These are phyloP conservation scores for Endocladia muricata DNA, from an alignment of 31 red algal species.

Conservation along the genomic window DNA sequence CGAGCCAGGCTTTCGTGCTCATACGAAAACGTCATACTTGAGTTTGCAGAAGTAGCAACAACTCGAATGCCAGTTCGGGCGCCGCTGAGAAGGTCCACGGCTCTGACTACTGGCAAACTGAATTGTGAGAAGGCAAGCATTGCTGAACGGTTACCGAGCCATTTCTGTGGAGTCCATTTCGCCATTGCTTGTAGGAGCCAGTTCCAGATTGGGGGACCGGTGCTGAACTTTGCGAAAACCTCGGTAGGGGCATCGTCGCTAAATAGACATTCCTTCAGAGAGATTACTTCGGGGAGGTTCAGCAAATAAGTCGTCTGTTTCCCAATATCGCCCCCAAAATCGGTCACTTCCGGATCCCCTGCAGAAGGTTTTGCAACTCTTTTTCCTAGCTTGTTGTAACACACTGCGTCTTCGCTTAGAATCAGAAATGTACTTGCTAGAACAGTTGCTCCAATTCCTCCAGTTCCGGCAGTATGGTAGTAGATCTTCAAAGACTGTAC, in stretches of 20 bases:
- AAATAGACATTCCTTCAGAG: conserved; percentile 26
- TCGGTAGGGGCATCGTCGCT: not conserved
- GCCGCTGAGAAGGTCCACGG: conserved; percentile 74
- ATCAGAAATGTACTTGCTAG: conserved; percentile 75
- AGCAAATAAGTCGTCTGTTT: conserved; percentile 49
- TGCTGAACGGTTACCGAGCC: conserved; percentile 21
- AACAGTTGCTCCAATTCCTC: conserved; percentile 82
- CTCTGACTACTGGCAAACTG: conserved; percentile 59
- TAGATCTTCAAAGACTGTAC: conserved; percentile 30
- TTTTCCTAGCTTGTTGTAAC: conserved; percentile 11
- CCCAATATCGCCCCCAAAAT: conserved; percentile 66
- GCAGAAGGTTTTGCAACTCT: conserved; percentile 20
- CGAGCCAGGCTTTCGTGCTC: conserved; percentile 44
- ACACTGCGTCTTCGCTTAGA: conserved; percentile 51
- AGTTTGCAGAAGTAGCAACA: conserved; percentile 1
- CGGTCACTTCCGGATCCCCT: conserved; percentile 31
- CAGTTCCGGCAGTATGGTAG: conserved; percentile 87
- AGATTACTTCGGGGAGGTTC: conserved; percentile 78
- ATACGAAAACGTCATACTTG: conserved; percentile 26
- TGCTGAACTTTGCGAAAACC: conserved; percentile 73
- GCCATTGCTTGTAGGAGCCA: conserved; percentile 64
- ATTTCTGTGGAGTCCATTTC: conserved; percentile 7
- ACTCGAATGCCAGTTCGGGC: conserved; percentile 69
- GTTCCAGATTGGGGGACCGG: conserved; percentile 79
- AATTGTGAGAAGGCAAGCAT: conserved; percentile 49